Conservation (phyloP, 208 protist genomes). For the Cochliopodium minus region DNA sequence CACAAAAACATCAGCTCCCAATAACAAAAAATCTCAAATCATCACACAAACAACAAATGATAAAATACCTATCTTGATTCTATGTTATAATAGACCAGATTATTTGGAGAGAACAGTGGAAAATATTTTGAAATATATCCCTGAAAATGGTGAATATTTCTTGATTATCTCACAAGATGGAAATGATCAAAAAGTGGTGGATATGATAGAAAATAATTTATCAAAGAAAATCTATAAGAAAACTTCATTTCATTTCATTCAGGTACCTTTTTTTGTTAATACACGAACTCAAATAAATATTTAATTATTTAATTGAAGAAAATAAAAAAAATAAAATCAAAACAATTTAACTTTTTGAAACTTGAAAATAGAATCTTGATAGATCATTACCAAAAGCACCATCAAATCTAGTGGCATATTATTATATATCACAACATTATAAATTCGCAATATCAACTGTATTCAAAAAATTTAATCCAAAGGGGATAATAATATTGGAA, state of each 20-base stretch:
- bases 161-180: constrained; percentile 3
- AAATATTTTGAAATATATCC: background rate
- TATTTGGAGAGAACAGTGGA: no score
- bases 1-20: no score
- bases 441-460: background rate
- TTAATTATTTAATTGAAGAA: no score
- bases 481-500: constrained; percentile 31
- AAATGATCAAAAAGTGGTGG: background rate
- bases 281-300: no score
- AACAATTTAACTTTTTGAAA: background rate
- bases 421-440: constrained; percentile 2
- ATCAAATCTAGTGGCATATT: background rate
- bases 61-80: no score
- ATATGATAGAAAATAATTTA: no score
- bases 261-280: background rate
- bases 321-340: background rate
- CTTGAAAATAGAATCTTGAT: background rate
- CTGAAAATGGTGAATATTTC: background rate
- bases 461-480: constrained; percentile 2
- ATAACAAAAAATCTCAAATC: no score
- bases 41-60: no score
- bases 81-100: no score
- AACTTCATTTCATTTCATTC: background rate
- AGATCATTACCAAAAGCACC: background rate
- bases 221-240: no score